Base-by-base conservation (phyloP, 2,329 filamentous ascomycete genomes). In the Diaporthe capsici region DNA sequence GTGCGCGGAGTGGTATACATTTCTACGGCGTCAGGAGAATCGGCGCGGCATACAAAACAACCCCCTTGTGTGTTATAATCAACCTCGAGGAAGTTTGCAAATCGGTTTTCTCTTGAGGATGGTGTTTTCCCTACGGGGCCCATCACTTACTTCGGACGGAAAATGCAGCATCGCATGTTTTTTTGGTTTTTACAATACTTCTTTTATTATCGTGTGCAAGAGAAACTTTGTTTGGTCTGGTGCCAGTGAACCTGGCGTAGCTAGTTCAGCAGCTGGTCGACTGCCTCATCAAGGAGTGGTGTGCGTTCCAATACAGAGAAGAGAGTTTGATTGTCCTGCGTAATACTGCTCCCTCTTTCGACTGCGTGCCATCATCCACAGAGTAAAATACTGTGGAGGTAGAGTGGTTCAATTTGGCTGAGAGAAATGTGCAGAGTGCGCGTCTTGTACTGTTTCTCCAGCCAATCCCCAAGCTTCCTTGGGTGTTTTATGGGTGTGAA, bases 1-100 rank as follows among this genome's bases (percentile, higher is more conserved):
- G 51, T 70, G 65, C 65, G 49, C 49, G 49, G 65, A 42, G 34
- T 53, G 49, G 49, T 55, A 28, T 39, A 70, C 49, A 70, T 55
- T 70, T 55, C 65, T 39, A 42, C 49, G 65, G 65, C 65, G 65
- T 70, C 47, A 70, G 65, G 65, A 70, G 65, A 70, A 70, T 42
- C 42, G 65, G 65, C 47, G 42, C 34, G 31, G 49, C 65, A 55
- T 68, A 70, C 65, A 55, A 70, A 31, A 70, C 47, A 70, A 49
- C 65, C 34, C 20, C 34, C 17, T 25, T 42, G 47, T 55, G 65
- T 70, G 65, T 53, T 55, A 70, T 70, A 70, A 70, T 70, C 47
- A 15, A 55, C 51, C 34, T 53, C 47, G 47, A 42, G 65, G 49
- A 70, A 42, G 34, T 55, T 68, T 70, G 65, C 65, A 70, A 70